A percentile compares a stretch with the other conserved stretches of the same genome.
These are phyloP conservation scores for Aspergillus hiratsukae DNA, from an alignment of 2,329 filamentous ascomycete species.

Conservation along the genomic window DNA sequence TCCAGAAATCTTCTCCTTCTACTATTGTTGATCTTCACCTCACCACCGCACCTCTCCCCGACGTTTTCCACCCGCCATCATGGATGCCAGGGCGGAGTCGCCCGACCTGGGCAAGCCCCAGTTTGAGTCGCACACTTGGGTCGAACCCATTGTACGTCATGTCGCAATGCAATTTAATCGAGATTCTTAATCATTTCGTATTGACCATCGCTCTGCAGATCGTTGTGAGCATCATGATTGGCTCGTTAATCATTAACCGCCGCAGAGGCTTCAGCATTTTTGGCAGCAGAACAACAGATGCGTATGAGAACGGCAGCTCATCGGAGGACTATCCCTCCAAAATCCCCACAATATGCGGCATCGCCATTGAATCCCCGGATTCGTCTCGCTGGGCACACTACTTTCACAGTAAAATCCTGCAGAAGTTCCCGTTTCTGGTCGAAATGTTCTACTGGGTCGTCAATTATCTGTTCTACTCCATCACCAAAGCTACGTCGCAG, in stretches of 20 bases:
- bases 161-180: conserved; percentile 6
- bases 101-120: conserved; percentile 34
- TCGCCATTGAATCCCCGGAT: conserved; percentile 52
- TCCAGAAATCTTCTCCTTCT: background rate
- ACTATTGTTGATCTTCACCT: background rate
- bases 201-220: conserved; percentile 33
- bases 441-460: conserved; percentile 73
- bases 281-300: conserved; percentile 13
- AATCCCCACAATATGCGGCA: conserved; percentile 37
- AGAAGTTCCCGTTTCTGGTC: conserved; percentile 65
- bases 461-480: conserved; percentile 60
- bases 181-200: background rate
- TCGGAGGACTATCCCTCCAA: conserved; percentile 5
- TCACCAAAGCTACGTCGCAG: conserved; percentile 52
- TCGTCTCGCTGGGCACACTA: conserved; percentile 58
- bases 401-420: conserved; percentile 58
- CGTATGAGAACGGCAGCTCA: conserved; percentile 1
- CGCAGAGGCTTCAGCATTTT: conserved; percentile 44
- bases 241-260: conserved; percentile 47
- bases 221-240: conserved; percentile 48
- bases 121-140: conserved; percentile 31
- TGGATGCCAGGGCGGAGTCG: conserved; percentile 4
- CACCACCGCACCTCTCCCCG: background rate
- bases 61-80: background rate
- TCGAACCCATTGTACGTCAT: conserved; percentile 32